Conservation (phyloP, 2,329 filamentous ascomycete genomes). For the Cladosporium velox region DNA sequence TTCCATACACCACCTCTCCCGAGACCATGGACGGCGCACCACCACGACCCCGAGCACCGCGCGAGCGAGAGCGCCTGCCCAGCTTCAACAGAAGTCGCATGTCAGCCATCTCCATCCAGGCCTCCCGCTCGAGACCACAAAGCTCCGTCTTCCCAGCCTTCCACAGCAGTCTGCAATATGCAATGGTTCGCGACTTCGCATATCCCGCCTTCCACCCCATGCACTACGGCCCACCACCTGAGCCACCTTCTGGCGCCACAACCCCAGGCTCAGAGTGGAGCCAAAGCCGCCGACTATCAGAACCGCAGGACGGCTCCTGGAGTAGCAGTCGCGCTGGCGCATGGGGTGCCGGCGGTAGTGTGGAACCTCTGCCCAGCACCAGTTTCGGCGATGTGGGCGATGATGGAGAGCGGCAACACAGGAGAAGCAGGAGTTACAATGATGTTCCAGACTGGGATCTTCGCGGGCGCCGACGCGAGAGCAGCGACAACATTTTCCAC, state of each 20-base stretch:
- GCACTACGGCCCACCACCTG: constrained; percentile 89
- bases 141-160: constrained; percentile 78
- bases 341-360: constrained; percentile 32
- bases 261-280: constrained; percentile 83
- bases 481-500: constrained; percentile 39
- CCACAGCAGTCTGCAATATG: constrained; percentile 81
- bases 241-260: constrained; percentile 75
- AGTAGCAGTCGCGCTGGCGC: constrained; percentile 52
- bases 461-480: constrained; percentile 36
- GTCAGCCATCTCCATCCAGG: constrained; percentile 11
- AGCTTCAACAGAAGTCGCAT: constrained; percentile 19
- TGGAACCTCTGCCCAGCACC: constrained; percentile 38
- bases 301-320: constrained; percentile 42
- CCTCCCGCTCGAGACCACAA: constrained; percentile 50
- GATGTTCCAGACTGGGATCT: constrained; percentile 81
- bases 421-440: constrained; percentile 68
- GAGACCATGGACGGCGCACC: constrained; percentile 1
- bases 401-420: constrained; percentile 31
- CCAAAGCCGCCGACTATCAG: constrained; percentile 73
- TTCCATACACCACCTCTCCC: constrained; percentile 17
- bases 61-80: constrained; percentile 10
- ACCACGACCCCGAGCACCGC: neutral
- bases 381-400: constrained; percentile 34
- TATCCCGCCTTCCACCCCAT: constrained; percentile 80
- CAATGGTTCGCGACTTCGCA: constrained; percentile 94